Conservation (phyloP, 208 protist genomes). For the Trypanosoma avium region DNA sequence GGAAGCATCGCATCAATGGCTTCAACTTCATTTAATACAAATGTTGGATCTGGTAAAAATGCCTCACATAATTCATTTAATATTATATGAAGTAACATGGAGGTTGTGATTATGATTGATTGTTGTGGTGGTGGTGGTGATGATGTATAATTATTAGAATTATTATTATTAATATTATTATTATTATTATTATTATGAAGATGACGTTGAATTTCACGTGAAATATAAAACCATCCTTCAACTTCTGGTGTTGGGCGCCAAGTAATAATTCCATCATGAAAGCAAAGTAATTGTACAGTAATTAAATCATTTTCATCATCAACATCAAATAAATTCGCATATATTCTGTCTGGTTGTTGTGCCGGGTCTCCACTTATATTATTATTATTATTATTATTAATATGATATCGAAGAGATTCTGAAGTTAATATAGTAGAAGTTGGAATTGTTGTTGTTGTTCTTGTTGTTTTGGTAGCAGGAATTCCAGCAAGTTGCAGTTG, state of each 20-base stretch:
- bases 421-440: no score
- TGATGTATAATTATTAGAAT: background rate
- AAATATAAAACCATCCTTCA: constrained; percentile 16
- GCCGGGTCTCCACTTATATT: background rate
- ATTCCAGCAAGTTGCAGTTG: constrained; percentile 14
- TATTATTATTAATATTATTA: background rate
- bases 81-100: constrained; percentile 32
- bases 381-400: no score
- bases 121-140: background rate
- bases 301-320: background rate
- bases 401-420: background rate
- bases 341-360: background rate
- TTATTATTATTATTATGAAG: background rate
- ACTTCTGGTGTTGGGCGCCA: constrained; percentile 11
- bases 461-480: background rate
- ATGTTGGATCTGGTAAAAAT: constrained; percentile 49
- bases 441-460: background rate
- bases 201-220: background rate
- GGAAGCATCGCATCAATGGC: constrained; percentile 68
- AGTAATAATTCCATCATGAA: constrained; percentile 17
- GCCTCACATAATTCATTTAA: constrained; percentile 41
- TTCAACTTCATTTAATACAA: constrained; percentile 57
- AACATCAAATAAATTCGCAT: constrained; percentile 10
- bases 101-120: constrained; percentile 23
- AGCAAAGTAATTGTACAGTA: constrained; percentile 15